A percentile compares a stretch with the other conserved stretches of the same genome.
Evolutionary conservation across 805 yeast genomes (phyloP).

Genomic region (Tetrapisispora phaffii): DNA sequence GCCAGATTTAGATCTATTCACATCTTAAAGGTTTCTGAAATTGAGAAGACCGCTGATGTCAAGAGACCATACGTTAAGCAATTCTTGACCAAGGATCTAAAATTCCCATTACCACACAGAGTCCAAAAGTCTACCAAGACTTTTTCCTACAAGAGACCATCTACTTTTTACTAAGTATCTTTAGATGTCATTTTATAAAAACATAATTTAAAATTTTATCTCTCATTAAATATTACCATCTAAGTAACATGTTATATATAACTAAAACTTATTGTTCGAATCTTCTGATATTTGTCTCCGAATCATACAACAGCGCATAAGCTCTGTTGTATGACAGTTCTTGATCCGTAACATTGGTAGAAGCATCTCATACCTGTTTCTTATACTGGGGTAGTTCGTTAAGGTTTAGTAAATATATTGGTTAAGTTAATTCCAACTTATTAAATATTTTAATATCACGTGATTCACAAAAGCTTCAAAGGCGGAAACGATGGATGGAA

Average conservation of each 20-base stretch:
- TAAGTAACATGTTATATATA: background rate
- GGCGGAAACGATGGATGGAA: background rate
- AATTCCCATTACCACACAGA: slow-evolving; percentile 99
- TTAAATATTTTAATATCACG: background rate
- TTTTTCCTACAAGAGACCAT: slow-evolving; percentile 87
- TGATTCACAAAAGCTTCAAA: background rate
- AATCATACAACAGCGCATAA: too few species aligned
- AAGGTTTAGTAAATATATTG: background rate
- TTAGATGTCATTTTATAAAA: slow-evolving; percentile 3
- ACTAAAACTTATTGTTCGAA: too few species aligned
- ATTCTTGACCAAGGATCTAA: slow-evolving; percentile 87
- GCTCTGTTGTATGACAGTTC: too few species aligned
- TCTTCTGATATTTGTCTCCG: too few species aligned
- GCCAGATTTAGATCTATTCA: slow-evolving; percentile 99
- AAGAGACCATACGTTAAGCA: slow-evolving; percentile 99
- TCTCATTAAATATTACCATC: background rate
- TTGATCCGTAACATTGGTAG: too few species aligned
- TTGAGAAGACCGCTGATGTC: slow-evolving; percentile 94
- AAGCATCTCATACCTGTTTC: too few species aligned
- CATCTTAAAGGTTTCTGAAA: slow-evolving; percentile 98
- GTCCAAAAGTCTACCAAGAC: slow-evolving; percentile 80
- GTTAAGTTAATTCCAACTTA: too few species aligned
- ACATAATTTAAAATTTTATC: slow-evolving; percentile 2
- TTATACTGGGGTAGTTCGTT: background rate
- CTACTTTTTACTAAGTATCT: slow-evolving; percentile 79